These are phyloP conservation scores for Psilocybe cyanescens DNA, from an alignment of 768 basidiomycete species.

Conservation along the genomic window DNA sequence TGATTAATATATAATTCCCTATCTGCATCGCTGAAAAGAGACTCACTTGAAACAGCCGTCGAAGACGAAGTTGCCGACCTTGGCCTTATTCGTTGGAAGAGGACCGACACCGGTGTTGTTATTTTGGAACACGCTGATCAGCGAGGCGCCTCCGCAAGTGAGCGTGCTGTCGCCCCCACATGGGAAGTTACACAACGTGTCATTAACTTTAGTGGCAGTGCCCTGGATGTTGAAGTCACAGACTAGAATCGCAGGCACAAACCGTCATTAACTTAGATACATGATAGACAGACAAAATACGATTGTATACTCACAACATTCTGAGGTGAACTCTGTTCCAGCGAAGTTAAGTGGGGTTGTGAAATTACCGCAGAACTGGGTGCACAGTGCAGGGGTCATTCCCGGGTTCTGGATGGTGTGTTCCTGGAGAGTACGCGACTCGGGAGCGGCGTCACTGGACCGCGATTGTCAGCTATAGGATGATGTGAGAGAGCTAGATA, in stretches of 20 bases:
- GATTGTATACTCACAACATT: constrained; percentile 15
- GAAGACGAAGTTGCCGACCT: constrained; percentile 16
- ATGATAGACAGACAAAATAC: neutral
- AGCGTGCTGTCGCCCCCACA: constrained; percentile 19
- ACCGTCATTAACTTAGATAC: neutral
- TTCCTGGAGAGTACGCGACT: constrained; percentile 16
- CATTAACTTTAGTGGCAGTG: constrained; percentile 14
- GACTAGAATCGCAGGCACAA: constrained; percentile 3
- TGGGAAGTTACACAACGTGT: constrained; percentile 15
- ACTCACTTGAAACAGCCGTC: constrained; percentile 19
- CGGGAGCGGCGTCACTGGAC: constrained; percentile 10
- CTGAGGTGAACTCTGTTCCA: constrained; percentile 17
- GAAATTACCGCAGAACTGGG: constrained; percentile 13
- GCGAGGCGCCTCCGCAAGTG: constrained; percentile 14
- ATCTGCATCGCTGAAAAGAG: neutral
- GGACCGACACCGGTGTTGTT: constrained; percentile 5
- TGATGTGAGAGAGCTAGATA: neutral
- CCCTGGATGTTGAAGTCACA: constrained; percentile 21
- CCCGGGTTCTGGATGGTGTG: constrained; percentile 9
- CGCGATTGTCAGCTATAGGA: neutral
- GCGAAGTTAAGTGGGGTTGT: constrained; percentile 15
- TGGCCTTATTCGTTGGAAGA: constrained; percentile 15
- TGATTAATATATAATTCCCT: neutral
- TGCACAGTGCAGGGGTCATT: constrained; percentile 20
- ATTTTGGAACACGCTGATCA: constrained; percentile 19